phyloP scores from a whole-genome alignment of 306 rosid genomes.

The barrel medic (Medicago truncatula) region DNA sequence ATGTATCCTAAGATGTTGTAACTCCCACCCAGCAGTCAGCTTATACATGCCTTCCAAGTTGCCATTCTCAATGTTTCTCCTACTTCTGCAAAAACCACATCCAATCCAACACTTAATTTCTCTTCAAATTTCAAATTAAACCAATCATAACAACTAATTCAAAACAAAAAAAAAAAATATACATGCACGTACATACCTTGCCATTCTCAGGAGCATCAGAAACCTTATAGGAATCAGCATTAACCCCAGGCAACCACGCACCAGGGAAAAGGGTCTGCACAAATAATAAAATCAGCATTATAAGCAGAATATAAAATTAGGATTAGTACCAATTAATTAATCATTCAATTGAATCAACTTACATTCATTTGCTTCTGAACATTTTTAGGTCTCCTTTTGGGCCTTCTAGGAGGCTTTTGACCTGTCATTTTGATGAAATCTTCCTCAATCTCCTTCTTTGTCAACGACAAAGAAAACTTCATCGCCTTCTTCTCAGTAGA shows the following conservation, averaged over 20 bases:
- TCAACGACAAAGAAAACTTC: conserved; percentile 63
- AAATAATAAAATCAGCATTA: neutral
- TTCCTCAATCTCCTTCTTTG: conserved; percentile 82
- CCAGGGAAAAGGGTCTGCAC: conserved; percentile 73
- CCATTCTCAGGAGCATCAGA: conserved; percentile 57
- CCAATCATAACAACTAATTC: neutral
- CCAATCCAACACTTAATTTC: conserved; percentile 9
- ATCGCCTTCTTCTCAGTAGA: conserved; percentile 37
- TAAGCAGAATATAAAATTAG: neutral
- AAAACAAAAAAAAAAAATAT: neutral
- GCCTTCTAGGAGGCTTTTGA: conserved; percentile 78
- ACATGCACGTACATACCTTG: conserved; percentile 53
- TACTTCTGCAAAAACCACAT: conserved; percentile 53
- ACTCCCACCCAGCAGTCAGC: conserved; percentile 3
- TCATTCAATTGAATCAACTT: conserved; percentile 30
- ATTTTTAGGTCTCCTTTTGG: conserved; percentile 63
- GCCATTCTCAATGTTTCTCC: conserved; percentile 40
- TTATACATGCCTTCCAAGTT: conserved; percentile 27
- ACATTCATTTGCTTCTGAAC: conserved; percentile 81
- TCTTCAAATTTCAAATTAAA: conserved; percentile 16
- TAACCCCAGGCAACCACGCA: conserved; percentile 69
- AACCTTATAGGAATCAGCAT: conserved; percentile 70
- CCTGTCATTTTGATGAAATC: conserved; percentile 72
- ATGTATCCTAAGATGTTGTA: conserved; percentile 13
- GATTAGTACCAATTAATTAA: neutral